Percentiles rank a stretch among this genome's conserved stretches.
Conservation (phyloP, 768 basidiomycete species). For the Punctularia strigosozonata region DNA sequence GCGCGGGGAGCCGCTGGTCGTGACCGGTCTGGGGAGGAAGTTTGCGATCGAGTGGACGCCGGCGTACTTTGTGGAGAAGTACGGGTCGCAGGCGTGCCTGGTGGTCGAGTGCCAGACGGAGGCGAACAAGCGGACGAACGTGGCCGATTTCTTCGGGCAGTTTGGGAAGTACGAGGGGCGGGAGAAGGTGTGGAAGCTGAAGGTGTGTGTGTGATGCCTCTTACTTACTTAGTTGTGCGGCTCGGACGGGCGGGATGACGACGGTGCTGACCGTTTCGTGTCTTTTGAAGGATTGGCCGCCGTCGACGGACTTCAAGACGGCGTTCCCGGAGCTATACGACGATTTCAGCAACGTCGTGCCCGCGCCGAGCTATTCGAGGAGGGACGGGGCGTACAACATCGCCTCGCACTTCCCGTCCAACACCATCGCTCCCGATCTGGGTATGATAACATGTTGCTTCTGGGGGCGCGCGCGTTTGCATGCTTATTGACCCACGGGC, state of each 20-base stretch:
- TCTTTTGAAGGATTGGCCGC: constrained; percentile 78
- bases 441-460: constrained; percentile 30
- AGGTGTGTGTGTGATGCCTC: constrained; percentile 32
- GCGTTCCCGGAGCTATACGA: constrained; percentile 78
- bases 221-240: too few relatives aligned
- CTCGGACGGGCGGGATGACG: too few relatives aligned
- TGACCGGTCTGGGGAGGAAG: constrained; percentile 49
- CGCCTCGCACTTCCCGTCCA: constrained; percentile 78
- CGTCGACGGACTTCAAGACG: constrained; percentile 72
- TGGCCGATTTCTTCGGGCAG: constrained; percentile 67
- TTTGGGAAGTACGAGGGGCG: constrained; percentile 62
- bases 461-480: constrained; percentile 7
- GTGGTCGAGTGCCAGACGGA: constrained; percentile 81
- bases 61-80: constrained; percentile 62
- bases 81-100: constrained; percentile 49
- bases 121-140: constrained; percentile 43
- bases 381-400: constrained; percentile 85
- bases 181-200: constrained; percentile 59
- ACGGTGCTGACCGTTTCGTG: too few relatives aligned
- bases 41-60: constrained; percentile 75
- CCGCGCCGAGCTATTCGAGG: constrained; percentile 83
- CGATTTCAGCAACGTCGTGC: constrained; percentile 75
- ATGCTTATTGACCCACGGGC: constrained; percentile 1
- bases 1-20: constrained; percentile 65
- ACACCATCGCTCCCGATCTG: constrained; percentile 69